Evolutionary conservation across 164 flowering plant genomes (phyloP).

Genomic region (Umbilicus rupestris): DNA sequence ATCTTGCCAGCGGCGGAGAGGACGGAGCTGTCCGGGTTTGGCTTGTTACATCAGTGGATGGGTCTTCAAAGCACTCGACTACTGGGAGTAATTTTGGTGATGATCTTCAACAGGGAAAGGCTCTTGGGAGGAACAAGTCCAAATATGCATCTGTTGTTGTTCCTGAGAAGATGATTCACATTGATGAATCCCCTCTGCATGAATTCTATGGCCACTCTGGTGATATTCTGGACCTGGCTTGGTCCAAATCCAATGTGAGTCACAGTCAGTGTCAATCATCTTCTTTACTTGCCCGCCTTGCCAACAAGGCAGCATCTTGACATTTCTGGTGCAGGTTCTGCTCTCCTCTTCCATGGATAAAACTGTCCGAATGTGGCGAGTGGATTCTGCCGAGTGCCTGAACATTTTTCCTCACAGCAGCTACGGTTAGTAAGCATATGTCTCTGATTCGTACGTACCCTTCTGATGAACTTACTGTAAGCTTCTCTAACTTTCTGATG

Average conservation of each 20-base stretch:
- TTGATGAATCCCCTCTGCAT: slow-evolving; percentile 60
- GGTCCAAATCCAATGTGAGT: slow-evolving; percentile 83
- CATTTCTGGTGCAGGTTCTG: slow-evolving; percentile 44
- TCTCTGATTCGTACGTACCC: not conserved
- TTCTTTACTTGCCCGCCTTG: no score
- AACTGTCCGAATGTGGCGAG: slow-evolving; percentile 81
- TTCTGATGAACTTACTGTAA: not conserved
- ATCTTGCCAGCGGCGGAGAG: slow-evolving; percentile 78
- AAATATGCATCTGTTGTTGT: slow-evolving; percentile 24
- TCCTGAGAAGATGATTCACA: slow-evolving; percentile 56
- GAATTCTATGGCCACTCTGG: slow-evolving; percentile 62
- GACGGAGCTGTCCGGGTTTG: slow-evolving; percentile 82
- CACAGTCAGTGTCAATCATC: no score
- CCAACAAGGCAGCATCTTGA: not conserved
- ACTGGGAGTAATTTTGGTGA: slow-evolving; percentile 14
- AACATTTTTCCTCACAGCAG: slow-evolving; percentile 58
- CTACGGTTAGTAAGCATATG: slow-evolving; percentile 41
- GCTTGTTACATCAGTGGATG: slow-evolving; percentile 35
- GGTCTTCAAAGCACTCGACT: slow-evolving; percentile 20
- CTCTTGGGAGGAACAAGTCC: slow-evolving; percentile 2
- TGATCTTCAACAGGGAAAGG: not conserved
- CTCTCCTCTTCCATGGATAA: slow-evolving; percentile 83
- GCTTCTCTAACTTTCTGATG: not conserved
- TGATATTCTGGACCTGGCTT: slow-evolving; percentile 64
- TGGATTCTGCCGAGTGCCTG: slow-evolving; percentile 48